Evolutionary conservation across 2,329 filamentous ascomycete genomes (phyloP), one percentile per base, ranked within the genome.

Genomic region (Xylaria digitata): DNA sequence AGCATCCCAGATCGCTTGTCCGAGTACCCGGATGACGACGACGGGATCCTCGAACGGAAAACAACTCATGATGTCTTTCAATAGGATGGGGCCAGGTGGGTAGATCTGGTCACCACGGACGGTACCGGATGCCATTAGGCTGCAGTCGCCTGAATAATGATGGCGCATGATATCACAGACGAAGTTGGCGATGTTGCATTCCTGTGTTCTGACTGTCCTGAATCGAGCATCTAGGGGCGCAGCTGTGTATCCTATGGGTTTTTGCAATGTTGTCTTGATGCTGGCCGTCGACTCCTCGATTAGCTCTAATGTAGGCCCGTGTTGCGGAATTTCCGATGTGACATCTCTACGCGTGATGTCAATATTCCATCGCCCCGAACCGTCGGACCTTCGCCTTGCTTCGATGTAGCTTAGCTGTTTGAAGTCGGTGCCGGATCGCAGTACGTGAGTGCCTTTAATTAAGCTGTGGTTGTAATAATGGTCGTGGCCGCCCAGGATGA

Each of bases 31-130:
- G 66, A 97, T 82, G 3, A 96, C 87, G 0, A 97, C 90, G 1
- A 94, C 91, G 0, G 94, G 93, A 70, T 97, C 94, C 76, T 97
- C 94, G 73, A 97, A 97, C 0, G 94, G 94, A 72, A 97, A 97
- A 75, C 93, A 97, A 57, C 92, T 92, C 64, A 94, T 87, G n/a
- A 96, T 87, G 74, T 96, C 93, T 74, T 92, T 92, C 66, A 97
- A 81, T 26, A 90, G 84, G 7, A 97, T 81, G 0, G 94, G 83
- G 0, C 94, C 94, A 0, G 93, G 92, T 0, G 93, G 89, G 73
- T 97, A 97, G 37, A 97, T 89, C 77, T 96, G 92, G 75, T 97
- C 94, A 1, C 93, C 94, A 15, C 94, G 87, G 60, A 97, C 93
- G 0, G 94, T 97, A 0, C 94, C 94, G 0, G 91, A 86, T 0